Conservation (phyloP, 2,329 filamentous ascomycete species). For the Penicillium sp. region DNA sequence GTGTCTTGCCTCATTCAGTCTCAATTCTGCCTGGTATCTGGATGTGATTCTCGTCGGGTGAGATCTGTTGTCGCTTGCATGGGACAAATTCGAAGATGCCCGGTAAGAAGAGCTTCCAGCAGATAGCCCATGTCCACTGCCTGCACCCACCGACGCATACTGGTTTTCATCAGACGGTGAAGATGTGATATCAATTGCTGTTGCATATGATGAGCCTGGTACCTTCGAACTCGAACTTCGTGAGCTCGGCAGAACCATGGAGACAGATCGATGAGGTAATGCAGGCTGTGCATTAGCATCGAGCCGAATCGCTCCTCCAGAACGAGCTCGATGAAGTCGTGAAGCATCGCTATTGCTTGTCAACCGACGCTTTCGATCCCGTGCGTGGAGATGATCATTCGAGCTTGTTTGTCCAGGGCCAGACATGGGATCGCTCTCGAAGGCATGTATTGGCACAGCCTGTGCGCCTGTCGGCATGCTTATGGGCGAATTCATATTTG, state of each 20-base stretch:
- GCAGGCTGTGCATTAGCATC: constrained; percentile 11
- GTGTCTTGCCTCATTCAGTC: background rate
- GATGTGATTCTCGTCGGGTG: background rate
- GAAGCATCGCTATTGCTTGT: constrained; percentile 41
- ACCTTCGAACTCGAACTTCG: constrained; percentile 14
- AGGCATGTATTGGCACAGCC: background rate
- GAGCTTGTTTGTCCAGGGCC: background rate
- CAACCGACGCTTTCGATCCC: constrained; percentile 49
- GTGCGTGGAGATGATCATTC: background rate
- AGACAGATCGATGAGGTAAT: constrained; percentile 33
- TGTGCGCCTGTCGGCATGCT: background rate
- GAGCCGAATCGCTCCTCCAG: constrained; percentile 9
- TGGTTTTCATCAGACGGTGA: constrained; percentile 30
- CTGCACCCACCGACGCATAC: background rate
- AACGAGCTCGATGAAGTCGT: constrained; percentile 19
- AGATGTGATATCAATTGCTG: constrained; percentile 40
- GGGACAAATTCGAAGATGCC: background rate
- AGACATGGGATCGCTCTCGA: background rate
- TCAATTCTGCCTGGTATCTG: background rate
- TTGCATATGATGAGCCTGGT: constrained; percentile 38
- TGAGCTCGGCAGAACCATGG: constrained; percentile 24
- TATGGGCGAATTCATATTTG: background rate
- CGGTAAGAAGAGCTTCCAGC: background rate
- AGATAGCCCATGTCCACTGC: background rate
- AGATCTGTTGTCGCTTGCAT: background rate